Conservation (phyloP, 768 basidiomycete genomes). For the Podaxis sp. region DNA sequence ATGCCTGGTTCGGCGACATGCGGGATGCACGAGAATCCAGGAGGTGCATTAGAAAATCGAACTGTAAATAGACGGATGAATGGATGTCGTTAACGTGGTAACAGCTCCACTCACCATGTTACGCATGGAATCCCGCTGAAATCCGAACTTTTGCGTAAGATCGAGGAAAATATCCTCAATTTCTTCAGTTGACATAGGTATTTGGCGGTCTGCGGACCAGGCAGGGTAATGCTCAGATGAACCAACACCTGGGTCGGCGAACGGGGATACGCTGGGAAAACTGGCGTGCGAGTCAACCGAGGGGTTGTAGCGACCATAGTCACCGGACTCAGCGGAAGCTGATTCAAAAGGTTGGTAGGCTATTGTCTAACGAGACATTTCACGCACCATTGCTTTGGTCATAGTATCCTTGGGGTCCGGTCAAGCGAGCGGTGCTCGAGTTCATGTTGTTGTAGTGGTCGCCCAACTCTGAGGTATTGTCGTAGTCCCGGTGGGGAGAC, state of each 20-base stretch:
- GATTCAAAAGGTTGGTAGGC: conserved; percentile 10
- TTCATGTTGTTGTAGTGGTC: conserved; percentile 54
- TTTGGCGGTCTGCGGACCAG: conserved; percentile 90
- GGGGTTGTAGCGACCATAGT: conserved; percentile 49
- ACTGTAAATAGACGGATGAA: conserved; percentile 43
- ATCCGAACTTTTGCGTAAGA: conserved; percentile 97
- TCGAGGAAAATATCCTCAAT: conserved; percentile 99
- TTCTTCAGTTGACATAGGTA: conserved; percentile 96
- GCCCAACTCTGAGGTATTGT: conserved; percentile 48
- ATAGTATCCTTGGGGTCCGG: conserved; percentile 42
- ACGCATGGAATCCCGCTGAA: conserved; percentile 93
- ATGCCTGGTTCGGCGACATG: conserved; percentile 95
- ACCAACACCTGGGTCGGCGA: conserved; percentile 53
- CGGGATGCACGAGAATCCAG: conserved; percentile 98
- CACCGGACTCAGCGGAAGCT: conserved; percentile 26
- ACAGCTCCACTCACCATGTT: conserved; percentile 67
- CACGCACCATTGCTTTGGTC: conserved; percentile 33
- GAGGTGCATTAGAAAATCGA: conserved; percentile 97
- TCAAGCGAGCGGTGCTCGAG: conserved; percentile 57
- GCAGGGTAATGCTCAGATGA: conserved; percentile 83
- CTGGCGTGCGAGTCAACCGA: conserved; percentile 65
- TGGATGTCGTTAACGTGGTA: conserved; percentile 9
- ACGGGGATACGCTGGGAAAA: conserved; percentile 57
- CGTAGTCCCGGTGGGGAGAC: conserved; percentile 41
- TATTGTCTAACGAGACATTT: not conserved